phyloP scores from a whole-genome alignment of 805 yeast species.

The Sugiyamaella qingdaonensis region DNA sequence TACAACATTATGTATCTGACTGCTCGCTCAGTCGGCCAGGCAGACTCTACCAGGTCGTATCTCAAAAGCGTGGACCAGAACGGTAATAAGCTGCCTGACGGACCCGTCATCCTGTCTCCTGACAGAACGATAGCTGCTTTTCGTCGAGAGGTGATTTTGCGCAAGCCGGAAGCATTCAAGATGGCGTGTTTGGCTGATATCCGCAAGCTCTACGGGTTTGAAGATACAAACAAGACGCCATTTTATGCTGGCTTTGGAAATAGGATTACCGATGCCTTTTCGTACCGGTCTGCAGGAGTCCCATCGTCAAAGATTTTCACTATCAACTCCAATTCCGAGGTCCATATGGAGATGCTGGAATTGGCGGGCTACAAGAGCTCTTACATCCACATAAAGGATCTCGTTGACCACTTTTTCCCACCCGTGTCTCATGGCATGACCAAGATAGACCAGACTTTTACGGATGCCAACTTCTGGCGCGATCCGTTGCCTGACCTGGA shows the following conservation, averaged over 20 bases:
- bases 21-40: conserved; percentile 92
- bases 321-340: conserved; percentile 94
- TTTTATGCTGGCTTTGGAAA: conserved; percentile 98
- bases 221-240: conserved; percentile 24
- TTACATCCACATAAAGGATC: conserved; percentile 83
- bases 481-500: conserved; percentile 59
- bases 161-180: conserved; percentile 97
- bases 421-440: conserved; percentile 50
- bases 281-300: conserved; percentile 88
- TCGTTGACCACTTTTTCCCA: conserved; percentile 97
- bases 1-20: conserved; percentile 91
- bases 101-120: conserved; percentile 93
- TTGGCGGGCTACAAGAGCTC: conserved; percentile 88
- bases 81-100: conserved; percentile 68
- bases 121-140: conserved; percentile 96
- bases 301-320: conserved; percentile 94
- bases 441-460: conserved; percentile 54
- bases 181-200: conserved; percentile 95
- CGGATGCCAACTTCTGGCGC: conserved; percentile 91
- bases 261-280: conserved; percentile 91
- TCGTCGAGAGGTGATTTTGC: conserved; percentile 82
- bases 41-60: conserved; percentile 86
- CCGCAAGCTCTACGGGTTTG: conserved; percentile 56
- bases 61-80: conserved; percentile 73
- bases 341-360: conserved; percentile 92